These are phyloP conservation scores for Colletotrichum brevisporum DNA, from an alignment of 2,329 filamentous ascomycete species.

Conservation along the genomic window DNA sequence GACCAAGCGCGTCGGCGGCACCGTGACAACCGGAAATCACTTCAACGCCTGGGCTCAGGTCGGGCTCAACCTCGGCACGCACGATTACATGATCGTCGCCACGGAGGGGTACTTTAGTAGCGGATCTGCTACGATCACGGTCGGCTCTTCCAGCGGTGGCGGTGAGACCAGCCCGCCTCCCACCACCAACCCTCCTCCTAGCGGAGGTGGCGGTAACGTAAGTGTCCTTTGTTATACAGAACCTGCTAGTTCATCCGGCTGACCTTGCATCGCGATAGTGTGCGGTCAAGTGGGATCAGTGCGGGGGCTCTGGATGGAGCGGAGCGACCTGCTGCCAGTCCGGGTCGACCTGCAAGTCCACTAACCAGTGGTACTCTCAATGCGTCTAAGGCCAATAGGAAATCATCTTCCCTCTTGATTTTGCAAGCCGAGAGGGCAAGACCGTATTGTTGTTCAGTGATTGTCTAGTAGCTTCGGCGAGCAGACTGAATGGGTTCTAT, in stretches of 20 bases:
- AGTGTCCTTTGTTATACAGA: neutral
- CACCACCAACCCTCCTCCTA: constrained; percentile 22
- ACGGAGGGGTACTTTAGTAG: constrained; percentile 62
- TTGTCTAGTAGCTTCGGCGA: too few relatives aligned
- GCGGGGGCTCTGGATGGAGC: constrained; percentile 45
- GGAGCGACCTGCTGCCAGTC: constrained; percentile 45
- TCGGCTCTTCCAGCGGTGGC: constrained; percentile 27
- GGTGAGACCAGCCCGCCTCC: constrained; percentile 27
- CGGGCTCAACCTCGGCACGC: constrained; percentile 63
- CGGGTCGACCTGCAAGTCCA: constrained; percentile 42
- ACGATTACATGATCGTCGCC: constrained; percentile 68
- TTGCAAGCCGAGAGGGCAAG: too few relatives aligned
- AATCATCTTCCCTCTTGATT: too few relatives aligned
- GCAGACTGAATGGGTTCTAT: too few relatives aligned
- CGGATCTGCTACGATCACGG: constrained; percentile 46
- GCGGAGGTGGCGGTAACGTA: constrained; percentile 21
- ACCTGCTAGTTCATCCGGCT: neutral
- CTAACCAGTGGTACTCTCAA: constrained; percentile 47
- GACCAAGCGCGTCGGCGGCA: constrained; percentile 65
- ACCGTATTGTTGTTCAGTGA: too few relatives aligned
- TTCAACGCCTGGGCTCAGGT: constrained; percentile 67
- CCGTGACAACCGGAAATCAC: constrained; percentile 66
- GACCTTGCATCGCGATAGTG: constrained; percentile 24
- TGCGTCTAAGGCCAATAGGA: constrained; percentile 12
- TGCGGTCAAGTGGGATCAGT: constrained; percentile 43